phyloP scores from a whole-genome alignment of 805 yeast species.

The Ogataea pignaliae region DNA sequence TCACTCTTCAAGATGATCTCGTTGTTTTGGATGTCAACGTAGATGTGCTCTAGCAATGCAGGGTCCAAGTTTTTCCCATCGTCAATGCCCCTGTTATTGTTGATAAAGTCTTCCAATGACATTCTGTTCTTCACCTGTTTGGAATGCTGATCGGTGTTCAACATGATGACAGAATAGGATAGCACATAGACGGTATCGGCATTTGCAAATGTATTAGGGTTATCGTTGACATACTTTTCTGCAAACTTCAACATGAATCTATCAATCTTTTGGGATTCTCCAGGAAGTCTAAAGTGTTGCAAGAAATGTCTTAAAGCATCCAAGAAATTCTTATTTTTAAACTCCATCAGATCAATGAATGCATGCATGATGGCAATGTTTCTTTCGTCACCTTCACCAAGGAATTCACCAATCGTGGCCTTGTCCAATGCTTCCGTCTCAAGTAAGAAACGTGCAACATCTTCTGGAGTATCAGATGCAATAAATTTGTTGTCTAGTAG shows the following conservation, averaged over 20 bases:
- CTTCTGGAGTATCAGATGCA: slow-evolving; percentile 51
- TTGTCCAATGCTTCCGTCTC: slow-evolving; percentile 72
- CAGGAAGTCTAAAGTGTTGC: slow-evolving; percentile 91
- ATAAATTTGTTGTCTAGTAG: slow-evolving; percentile 65
- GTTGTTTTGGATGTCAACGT: slow-evolving; percentile 69
- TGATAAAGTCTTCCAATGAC: slow-evolving; percentile 82
- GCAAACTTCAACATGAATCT: slow-evolving; percentile 97
- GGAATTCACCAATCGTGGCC: slow-evolving; percentile 79
- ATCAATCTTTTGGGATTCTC: slow-evolving; percentile 97
- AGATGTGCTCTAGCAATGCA: slow-evolving; percentile 65
- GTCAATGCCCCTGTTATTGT: slow-evolving; percentile 87
- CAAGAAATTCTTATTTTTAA: slow-evolving; percentile 62
- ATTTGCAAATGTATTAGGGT: slow-evolving; percentile 81
- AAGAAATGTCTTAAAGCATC: slow-evolving; percentile 81
- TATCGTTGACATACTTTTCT: slow-evolving; percentile 82
- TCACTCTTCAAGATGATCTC: slow-evolving; percentile 92
- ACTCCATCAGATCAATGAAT: slow-evolving; percentile 85
- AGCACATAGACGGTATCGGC: slow-evolving; percentile 93
- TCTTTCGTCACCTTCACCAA: slow-evolving; percentile 82
- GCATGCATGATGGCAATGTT: slow-evolving; percentile 86
- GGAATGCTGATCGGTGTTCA: slow-evolving; percentile 93
- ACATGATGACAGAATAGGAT: slow-evolving; percentile 86
- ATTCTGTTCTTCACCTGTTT: slow-evolving; percentile 80
- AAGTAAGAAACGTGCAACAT: slow-evolving; percentile 71
- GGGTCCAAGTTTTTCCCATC: slow-evolving; percentile 81